Evolutionary conservation across 768 basidiomycete species (phyloP).

Genomic region (Suillus subaureus): DNA sequence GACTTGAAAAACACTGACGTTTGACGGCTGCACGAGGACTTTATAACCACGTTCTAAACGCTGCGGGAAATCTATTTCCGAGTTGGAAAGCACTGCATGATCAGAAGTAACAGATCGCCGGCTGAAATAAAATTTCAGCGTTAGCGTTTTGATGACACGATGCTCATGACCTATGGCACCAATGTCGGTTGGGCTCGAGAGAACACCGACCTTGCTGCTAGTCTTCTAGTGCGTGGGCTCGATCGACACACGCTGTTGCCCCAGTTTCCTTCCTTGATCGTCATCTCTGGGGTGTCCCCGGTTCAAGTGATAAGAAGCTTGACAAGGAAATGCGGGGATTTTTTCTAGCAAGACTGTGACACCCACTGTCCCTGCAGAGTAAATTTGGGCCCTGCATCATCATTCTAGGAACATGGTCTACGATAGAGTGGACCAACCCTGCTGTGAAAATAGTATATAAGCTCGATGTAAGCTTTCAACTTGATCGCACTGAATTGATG

Average conservation of each 20-base stretch:
- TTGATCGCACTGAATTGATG: background rate
- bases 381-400: background rate
- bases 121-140: background rate
- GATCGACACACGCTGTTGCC: background rate
- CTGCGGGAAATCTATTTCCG: background rate
- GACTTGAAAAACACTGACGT: no score
- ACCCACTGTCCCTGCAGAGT: background rate
- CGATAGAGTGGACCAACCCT: conserved; percentile 3
- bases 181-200: background rate
- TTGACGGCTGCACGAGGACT: no score
- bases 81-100: background rate
- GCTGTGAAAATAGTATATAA: conserved; percentile 5
- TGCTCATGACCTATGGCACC: background rate
- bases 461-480: conserved; percentile 1
- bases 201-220: background rate
- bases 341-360: background rate
- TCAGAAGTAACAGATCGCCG: background rate
- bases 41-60: no score
- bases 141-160: background rate
- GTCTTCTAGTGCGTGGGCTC: background rate
- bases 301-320: background rate
- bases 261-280: background rate
- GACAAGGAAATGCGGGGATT: background rate
- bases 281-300: background rate
- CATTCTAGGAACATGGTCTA: background rate